Base-by-base conservation (phyloP, 805 yeast species). In the Saccharomycopsis sp. region DNA sequence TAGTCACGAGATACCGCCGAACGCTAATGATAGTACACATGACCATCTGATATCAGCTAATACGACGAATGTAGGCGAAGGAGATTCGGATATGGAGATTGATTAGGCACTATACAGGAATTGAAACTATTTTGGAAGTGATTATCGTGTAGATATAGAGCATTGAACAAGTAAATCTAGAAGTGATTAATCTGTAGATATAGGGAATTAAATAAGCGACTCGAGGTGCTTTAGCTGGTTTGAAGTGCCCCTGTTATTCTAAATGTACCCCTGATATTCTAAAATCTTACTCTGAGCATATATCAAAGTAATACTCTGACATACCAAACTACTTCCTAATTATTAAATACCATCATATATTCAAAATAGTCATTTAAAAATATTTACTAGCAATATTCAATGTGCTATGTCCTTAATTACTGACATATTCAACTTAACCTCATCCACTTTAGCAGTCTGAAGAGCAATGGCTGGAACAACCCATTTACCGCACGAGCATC, bases 401-500 rank as follows among this genome's bases (percentile, higher is more conserved):
- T 44, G 50, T 35, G 44, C 50, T 19, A 19, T 47, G 12, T 35
- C 24, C 22, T 56, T 56, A 22, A 61, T 58, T 38, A 47, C 54
- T 47, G 59, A 61, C 51, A 58, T 56, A 35, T 61, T 54, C 14
- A n/a, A 23, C 34, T 61, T 47, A 15, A n/a, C 76, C 60, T 82
- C 82, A 68, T 93, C 97, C 3, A 89, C 93, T 69, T 89, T 88
- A 3, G 91, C 86, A 29, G 84, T 76, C 69, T 85, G 91, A 57
- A 94, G 71, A 69, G 88, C 89, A 60, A 94, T 79, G 1, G 96
- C 96, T 0, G 99, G 99, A 8, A 89, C 80, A 78, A 93, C 85
- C 99, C 99, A 94, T 65, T 82, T 83, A 1, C 97, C 97, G 71
- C 99, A 94, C 59, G 94, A 83, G 70, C 99, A 94, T 65, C 96